Conservation (phyloP, 805 yeast genomes). For the Pichia exigua region DNA sequence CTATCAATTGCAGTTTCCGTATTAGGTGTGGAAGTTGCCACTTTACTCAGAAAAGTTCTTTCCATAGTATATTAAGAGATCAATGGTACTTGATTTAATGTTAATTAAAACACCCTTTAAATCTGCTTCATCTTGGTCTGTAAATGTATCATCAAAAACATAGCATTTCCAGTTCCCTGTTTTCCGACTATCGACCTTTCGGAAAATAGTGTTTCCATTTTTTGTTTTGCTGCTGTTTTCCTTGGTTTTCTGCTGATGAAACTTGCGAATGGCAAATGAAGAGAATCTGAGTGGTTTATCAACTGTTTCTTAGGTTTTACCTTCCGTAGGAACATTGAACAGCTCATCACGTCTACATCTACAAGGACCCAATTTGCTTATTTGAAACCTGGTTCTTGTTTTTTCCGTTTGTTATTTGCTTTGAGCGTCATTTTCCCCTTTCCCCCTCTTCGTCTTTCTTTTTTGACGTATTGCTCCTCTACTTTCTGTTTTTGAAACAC, state of each 20-base stretch:
- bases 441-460: not conserved
- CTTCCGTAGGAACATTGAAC: not conserved
- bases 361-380: not conserved
- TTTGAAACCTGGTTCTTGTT: not conserved
- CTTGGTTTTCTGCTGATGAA: not conserved
- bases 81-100: no score
- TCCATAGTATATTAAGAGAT: not conserved
- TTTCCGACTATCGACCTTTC: not conserved
- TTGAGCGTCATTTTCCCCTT: not conserved
- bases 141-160: no score
- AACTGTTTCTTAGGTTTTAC: not conserved
- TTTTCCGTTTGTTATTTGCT: not conserved
- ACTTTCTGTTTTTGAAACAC: not conserved
- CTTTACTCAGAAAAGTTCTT: conserved; percentile 4
- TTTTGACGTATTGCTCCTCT: not conserved
- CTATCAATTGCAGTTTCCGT: conserved; percentile 73
- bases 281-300: not conserved
- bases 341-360: not conserved
- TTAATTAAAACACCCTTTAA: no score
- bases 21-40: conserved; percentile 59
- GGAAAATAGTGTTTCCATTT: not conserved
- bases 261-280: not conserved
- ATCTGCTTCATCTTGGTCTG: no score
- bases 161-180: not conserved
- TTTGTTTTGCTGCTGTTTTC: not conserved